These are phyloP conservation scores for Cubamyces lactineus DNA, from an alignment of 768 basidiomycete genomes.

Conservation along the genomic window DNA sequence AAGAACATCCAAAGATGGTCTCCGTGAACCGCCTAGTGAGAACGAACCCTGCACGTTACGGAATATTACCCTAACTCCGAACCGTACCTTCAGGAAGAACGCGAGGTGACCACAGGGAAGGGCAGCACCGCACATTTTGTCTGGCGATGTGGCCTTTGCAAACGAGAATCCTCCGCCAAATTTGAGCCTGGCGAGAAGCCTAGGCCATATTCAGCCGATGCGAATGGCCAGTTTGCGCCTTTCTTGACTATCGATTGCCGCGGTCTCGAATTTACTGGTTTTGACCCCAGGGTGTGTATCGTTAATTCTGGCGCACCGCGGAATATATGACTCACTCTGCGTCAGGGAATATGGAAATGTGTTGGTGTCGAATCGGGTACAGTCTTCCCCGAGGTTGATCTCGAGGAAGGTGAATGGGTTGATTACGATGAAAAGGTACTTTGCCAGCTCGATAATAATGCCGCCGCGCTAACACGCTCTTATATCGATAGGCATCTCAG, in stretches of 20 bases:
- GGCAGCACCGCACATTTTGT: conserved; percentile 76
- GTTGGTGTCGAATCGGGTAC: conserved; percentile 59
- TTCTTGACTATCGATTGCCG: conserved; percentile 81
- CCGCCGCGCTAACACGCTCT: conserved; percentile 6
- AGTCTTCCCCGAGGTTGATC: conserved; percentile 65
- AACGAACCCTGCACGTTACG: conserved; percentile 7
- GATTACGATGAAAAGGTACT: conserved; percentile 92
- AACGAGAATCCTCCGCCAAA: conserved; percentile 80
- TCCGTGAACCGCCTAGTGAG: conserved; percentile 69
- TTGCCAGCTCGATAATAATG: neutral
- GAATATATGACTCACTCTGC: conserved; percentile 8
- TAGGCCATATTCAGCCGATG: conserved; percentile 61
- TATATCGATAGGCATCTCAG: conserved; percentile 47
- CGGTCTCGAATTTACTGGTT: conserved; percentile 80
- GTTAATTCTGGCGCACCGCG: neutral
- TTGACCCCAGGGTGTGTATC: conserved; percentile 64
- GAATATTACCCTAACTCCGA: neutral
- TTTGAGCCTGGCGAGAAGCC: conserved; percentile 59
- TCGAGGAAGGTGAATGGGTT: conserved; percentile 73
- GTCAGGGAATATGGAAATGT: conserved; percentile 82
- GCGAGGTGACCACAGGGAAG: conserved; percentile 66
- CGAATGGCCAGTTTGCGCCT: conserved; percentile 60
- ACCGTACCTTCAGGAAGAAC: conserved; percentile 57
- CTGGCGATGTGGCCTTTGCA: conserved; percentile 79
- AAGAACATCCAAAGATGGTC: conserved; percentile 72